These are phyloP conservation scores for Coix lacrymajobi DNA, from an alignment of 176 grass and related monocot genomes.

Conservation along the genomic window DNA sequence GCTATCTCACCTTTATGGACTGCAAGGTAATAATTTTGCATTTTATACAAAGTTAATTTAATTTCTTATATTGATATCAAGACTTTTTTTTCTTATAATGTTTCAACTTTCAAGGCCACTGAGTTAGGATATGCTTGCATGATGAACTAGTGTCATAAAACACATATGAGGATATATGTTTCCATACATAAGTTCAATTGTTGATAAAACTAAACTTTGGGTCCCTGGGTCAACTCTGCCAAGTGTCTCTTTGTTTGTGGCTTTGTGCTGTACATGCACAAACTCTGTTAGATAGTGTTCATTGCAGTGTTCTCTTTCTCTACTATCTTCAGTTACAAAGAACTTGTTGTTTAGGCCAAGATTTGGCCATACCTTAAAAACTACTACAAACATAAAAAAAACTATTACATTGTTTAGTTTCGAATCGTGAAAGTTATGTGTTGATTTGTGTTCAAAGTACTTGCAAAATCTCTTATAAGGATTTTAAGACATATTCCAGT, in stretches of 20 bases:
- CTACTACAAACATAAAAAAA: background rate
- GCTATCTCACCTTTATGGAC: constrained; percentile 86
- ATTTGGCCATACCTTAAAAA: background rate
- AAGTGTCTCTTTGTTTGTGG: background rate
- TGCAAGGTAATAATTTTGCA: constrained; percentile 64
- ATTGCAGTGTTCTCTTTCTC: constrained; percentile 3
- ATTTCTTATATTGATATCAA: background rate
- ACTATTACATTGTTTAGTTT: background rate
- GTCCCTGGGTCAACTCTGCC: background rate
- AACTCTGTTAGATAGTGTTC: background rate
- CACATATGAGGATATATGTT: background rate
- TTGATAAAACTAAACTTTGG: background rate
- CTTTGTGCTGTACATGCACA: background rate
- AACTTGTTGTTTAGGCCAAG: background rate
- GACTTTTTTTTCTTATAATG: background rate
- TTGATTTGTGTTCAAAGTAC: background rate
- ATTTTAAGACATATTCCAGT: background rate
- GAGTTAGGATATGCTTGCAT: background rate
- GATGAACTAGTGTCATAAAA: background rate
- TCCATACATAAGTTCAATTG: background rate
- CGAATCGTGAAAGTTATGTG: background rate
- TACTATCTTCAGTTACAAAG: background rate
- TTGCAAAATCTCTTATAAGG: background rate
- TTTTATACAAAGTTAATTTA: constrained; percentile 18
- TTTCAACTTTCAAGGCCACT: background rate